phyloP scores from a whole-genome alignment of 176 grass and related monocot genomes.

The Carex kokanica region DNA sequence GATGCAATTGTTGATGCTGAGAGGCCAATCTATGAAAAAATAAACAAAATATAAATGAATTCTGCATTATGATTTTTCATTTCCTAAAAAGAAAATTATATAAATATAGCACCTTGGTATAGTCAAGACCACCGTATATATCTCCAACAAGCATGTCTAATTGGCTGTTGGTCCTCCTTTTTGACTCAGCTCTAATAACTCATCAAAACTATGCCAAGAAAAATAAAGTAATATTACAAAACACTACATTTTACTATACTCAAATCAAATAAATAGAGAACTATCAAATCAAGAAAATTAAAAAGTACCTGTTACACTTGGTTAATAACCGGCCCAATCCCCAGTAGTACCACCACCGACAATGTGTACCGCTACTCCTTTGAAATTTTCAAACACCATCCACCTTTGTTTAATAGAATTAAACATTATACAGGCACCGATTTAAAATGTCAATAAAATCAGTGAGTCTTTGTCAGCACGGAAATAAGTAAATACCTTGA shows the following conservation, averaged over 20 bases:
- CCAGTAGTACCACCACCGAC: conserved; percentile 99
- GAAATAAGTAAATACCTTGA: conserved; percentile 64
- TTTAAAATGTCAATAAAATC: background rate
- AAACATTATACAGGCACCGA: conserved; percentile 4
- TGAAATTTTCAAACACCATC: conserved; percentile 93
- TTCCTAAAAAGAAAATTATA: background rate
- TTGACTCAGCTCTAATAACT: conserved; percentile 96
- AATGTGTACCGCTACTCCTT: conserved; percentile 96
- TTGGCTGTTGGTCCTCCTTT: conserved; percentile 79
- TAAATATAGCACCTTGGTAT: conserved; percentile 68
- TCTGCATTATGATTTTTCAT: background rate
- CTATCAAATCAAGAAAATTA: conserved; percentile 17
- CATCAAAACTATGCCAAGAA: conserved; percentile 71
- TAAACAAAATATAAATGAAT: conserved; percentile 5
- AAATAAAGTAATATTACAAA: conserved; percentile 17
- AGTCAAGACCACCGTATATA: conserved; percentile 97
- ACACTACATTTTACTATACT: conserved; percentile 11
- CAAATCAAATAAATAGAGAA: background rate
- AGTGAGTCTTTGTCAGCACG: background rate
- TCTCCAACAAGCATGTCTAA: conserved; percentile 99
- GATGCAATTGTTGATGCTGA: conserved; percentile 96
- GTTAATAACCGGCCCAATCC: conserved; percentile 94
- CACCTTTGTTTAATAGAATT: conserved; percentile 59
- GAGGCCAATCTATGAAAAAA: conserved; percentile 74
- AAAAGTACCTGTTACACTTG: conserved; percentile 80